Evolutionary conservation across 2,329 filamentous ascomycete genomes (phyloP).

Genomic region (Dryadomyces sulphureus): DNA sequence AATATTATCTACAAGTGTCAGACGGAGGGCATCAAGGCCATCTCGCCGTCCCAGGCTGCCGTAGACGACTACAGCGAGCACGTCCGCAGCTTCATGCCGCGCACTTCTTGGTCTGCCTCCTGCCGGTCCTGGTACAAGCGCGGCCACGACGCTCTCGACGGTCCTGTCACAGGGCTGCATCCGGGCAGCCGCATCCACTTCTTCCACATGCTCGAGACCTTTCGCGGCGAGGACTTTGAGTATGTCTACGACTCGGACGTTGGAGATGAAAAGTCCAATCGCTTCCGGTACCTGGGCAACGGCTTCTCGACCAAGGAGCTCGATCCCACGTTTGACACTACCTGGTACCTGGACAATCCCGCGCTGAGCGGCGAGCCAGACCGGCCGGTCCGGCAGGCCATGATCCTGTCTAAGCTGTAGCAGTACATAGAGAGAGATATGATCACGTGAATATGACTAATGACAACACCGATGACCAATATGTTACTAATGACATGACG

Average conservation of each 20-base stretch:
- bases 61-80: conserved; percentile 36
- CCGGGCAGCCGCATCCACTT: conserved; percentile 36
- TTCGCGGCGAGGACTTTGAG: conserved; percentile 38
- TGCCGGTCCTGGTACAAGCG: conserved; percentile 39
- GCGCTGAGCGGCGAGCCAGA: not conserved
- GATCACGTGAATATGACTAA: not conserved
- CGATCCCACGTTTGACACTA: conserved; percentile 20
- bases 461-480: too few species aligned
- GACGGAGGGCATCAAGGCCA: conserved; percentile 30
- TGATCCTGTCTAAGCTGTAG: not conserved
- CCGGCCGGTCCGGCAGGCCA: not conserved
- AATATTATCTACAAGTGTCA: conserved; percentile 33
- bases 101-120: conserved; percentile 31
- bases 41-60: conserved; percentile 28
- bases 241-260: conserved; percentile 25
- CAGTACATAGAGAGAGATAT: not conserved
- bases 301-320: conserved; percentile 34
- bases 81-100: conserved; percentile 34
- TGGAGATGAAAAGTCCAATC: conserved; percentile 18
- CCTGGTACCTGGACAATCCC: conserved; percentile 26
- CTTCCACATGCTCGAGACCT: conserved; percentile 34
- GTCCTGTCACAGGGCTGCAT: conserved; percentile 33
- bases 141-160: conserved; percentile 22
- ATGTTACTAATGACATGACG: too few species aligned
- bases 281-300: conserved; percentile 37